Base-by-base conservation (phyloP, 768 basidiomycete species). In the Phylloporus arenicola region DNA sequence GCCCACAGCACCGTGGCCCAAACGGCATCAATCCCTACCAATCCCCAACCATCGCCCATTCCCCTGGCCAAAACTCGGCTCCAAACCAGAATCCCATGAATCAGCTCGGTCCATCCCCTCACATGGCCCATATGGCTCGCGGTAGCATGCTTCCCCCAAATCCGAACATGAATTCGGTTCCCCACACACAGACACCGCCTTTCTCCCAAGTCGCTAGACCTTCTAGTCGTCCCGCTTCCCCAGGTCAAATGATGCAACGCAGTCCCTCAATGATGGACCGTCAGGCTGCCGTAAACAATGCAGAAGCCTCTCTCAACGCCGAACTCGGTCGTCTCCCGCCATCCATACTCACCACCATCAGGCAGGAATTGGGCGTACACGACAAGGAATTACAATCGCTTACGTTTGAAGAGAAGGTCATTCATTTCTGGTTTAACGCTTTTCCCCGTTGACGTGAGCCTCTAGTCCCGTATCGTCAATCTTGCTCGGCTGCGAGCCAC, bases 31-130 rank as follows among this genome's bases (percentile, higher is more conserved):
- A 68, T 49, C 77, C 78, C 9, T 86, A 81, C 64, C 81, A 76
- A 37, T 84, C 83, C 19, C 84, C 84, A 4, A 82, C 78, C 2
- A 82, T 86, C 67, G 72, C 81, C 2, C 76, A 78, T 45, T 82
- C 83, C 4, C 78, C 81, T 25, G n/a, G n/a, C n/a, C 61, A 60
- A 8, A 72, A 69, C 24, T 13, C 63, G 4, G 62, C 59, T 20
- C 67, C 67, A 24, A 68, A 56, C 43, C 59, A 64, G 56, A 65
- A 72, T 41, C 70, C 61, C 5, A 78, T 81, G 74, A 72, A 70
- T 43, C 77, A 76, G 48, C 70, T 81, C 1, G 77, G 80, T 2
- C 74, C 75, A 0, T 77, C 78, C 4, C 79, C 79, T 3, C 80
- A 81, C 50, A 68, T 82, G 58, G 51, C 64, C 7, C 71, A 75